Conservation (phyloP, 768 basidiomycete genomes). For the Suillus hirtellus region DNA sequence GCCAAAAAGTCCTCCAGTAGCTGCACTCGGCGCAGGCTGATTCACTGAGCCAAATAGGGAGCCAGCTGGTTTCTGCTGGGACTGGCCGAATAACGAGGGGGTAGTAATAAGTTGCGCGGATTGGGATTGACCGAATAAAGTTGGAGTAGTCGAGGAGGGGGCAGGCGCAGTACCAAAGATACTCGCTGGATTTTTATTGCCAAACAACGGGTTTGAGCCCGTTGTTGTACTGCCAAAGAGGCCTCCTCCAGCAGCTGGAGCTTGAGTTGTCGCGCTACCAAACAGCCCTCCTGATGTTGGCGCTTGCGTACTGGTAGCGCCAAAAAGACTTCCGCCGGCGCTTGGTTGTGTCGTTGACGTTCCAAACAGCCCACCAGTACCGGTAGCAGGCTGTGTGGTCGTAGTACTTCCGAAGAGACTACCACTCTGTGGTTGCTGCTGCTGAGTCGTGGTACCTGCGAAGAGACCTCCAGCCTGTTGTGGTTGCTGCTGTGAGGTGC, state of each 20-base stretch:
- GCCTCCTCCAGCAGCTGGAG: constrained; percentile 23
- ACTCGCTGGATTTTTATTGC: constrained; percentile 32
- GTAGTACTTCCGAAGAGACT: constrained; percentile 28
- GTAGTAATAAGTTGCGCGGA: constrained; percentile 15
- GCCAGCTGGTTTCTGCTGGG: constrained; percentile 22
- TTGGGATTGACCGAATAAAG: constrained; percentile 33
- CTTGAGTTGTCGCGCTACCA: constrained; percentile 23
- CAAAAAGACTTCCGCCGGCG: constrained; percentile 20
- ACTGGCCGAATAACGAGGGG: constrained; percentile 24
- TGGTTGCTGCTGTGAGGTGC: constrained; percentile 23
- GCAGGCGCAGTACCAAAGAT: constrained; percentile 23
- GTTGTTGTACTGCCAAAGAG: constrained; percentile 29
- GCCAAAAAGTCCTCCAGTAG: constrained; percentile 38
- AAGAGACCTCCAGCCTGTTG: constrained; percentile 26
- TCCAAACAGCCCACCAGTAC: constrained; percentile 24
- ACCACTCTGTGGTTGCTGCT: constrained; percentile 24
- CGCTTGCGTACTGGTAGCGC: constrained; percentile 17
- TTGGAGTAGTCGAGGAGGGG: constrained; percentile 24
- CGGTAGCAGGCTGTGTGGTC: constrained; percentile 16
- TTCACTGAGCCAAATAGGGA: constrained; percentile 34
- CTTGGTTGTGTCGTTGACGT: constrained; percentile 9
- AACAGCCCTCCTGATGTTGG: constrained; percentile 31
- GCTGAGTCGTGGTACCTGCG: constrained; percentile 15
- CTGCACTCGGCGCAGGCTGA: constrained; percentile 17
- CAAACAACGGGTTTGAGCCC: constrained; percentile 36